These are phyloP conservation scores for Meyerozyma sp. DNA, from an alignment of 1,139 yeast genomes.

Conservation along the genomic window DNA sequence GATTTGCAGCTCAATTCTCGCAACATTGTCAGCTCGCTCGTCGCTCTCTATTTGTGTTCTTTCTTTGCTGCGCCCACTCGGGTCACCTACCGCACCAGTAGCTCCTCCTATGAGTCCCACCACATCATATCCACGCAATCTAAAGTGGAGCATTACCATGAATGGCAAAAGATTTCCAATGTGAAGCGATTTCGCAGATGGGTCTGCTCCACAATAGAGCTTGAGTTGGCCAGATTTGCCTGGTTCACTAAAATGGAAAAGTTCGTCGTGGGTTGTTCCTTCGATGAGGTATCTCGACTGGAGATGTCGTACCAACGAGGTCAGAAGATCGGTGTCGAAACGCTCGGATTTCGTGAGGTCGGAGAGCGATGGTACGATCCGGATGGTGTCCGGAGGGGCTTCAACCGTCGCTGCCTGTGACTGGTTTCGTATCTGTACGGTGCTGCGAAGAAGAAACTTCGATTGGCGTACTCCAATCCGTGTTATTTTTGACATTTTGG, in stretches of 20 bases:
- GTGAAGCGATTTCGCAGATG: slow-evolving; percentile 86
- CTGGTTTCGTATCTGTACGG: background rate
- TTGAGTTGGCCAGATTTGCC: slow-evolving; percentile 37
- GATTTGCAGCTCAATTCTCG: slow-evolving; percentile 59
- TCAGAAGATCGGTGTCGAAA: slow-evolving; percentile 24
- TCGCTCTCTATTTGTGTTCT: slow-evolving; percentile 51
- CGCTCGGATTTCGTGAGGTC: slow-evolving; percentile 20
- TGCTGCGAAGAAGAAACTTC: background rate
- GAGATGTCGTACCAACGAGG: slow-evolving; percentile 41
- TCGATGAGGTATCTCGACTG: slow-evolving; percentile 45
- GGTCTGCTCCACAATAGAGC: slow-evolving; percentile 94
- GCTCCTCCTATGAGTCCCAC: slow-evolving; percentile 95
- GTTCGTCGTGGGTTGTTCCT: slow-evolving; percentile 41
- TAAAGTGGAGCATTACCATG: slow-evolving; percentile 78
- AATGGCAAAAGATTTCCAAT: slow-evolving; percentile 86
- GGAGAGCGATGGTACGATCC: slow-evolving; percentile 34
- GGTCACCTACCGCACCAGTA: slow-evolving; percentile 95
- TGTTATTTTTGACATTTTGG: background rate
- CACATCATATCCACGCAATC: slow-evolving; percentile 76
- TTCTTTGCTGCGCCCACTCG: slow-evolving; percentile 84
- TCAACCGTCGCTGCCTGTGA: background rate
- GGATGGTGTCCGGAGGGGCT: slow-evolving; percentile 19
- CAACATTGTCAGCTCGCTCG: slow-evolving; percentile 54
- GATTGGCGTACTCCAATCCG: background rate
- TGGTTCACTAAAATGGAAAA: slow-evolving; percentile 32